phyloP scores from a whole-genome alignment of 179 eudicot species.

The Dionaea muscipula region DNA sequence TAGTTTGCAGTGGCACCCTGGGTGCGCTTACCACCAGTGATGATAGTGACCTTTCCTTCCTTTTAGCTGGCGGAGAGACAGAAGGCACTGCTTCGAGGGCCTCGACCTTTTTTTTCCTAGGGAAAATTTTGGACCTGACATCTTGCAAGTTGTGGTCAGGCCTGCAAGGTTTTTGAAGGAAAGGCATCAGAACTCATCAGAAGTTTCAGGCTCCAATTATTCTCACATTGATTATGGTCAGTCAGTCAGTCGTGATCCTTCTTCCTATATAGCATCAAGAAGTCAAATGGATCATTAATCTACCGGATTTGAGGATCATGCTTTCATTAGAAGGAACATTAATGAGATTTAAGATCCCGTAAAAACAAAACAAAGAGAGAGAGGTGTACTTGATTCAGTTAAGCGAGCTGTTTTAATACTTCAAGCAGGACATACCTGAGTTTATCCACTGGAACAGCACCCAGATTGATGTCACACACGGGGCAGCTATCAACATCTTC shows the following conservation, averaged over 20 bases:
- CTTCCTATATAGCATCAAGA: too few species aligned
- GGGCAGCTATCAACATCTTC: conserved; percentile 86
- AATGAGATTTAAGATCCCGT: too few species aligned
- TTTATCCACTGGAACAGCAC: conserved; percentile 74
- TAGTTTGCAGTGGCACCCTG: conserved; percentile 52
- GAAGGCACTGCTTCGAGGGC: conserved; percentile 51
- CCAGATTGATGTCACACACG: conserved; percentile 66
- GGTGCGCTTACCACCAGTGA: conserved; percentile 85
- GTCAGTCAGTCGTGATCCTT: too few species aligned
- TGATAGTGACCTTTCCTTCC: conserved; percentile 87
- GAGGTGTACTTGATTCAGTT: too few species aligned
- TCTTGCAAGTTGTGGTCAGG: conserved; percentile 91
- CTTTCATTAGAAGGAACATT: too few species aligned
- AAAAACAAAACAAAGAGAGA: too few species aligned
- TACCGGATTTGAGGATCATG: too few species aligned
- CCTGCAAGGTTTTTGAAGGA: conserved; percentile 44
- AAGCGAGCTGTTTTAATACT: too few species aligned
- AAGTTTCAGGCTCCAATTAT: too few species aligned
- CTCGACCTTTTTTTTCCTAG: conserved; percentile 53
- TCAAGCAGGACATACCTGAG: conserved; percentile 42
- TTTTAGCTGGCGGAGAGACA: conserved; percentile 47
- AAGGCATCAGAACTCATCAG: not conserved
- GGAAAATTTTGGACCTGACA: conserved; percentile 72
- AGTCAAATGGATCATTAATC: too few species aligned
- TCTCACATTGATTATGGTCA: too few species aligned